Evolutionary conservation across 768 basidiomycete species (phyloP), one percentile per base, ranked within the genome.

Genomic region (Collybia sp.): DNA sequence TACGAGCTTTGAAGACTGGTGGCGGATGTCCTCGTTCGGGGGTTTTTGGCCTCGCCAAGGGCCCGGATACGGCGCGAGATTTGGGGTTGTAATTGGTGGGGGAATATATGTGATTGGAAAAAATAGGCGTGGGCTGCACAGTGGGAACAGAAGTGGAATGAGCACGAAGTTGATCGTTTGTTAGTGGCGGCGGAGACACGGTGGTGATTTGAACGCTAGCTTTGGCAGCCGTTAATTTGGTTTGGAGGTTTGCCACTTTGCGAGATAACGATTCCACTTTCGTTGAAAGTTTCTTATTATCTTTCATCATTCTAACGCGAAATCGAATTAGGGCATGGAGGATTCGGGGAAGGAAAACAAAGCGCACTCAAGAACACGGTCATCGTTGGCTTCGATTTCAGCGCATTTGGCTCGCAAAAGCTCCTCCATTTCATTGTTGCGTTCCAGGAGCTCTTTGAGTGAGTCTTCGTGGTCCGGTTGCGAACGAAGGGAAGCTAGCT

Each of bases 311-410:
- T 53, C 88, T 91, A 54, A 43, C 30, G 30, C 32, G 25, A 38
- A n/a, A 51, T 12, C 46, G 50, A 43, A 52, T 18, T 40, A 44
- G 40, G 46, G 32, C n/a, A n/a, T n/a, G n/a, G 12, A 9, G 45
- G 36, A 38, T 35, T 40, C 30, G 17, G n/a, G 13, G 3, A 34
- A 31, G 36, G 43, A 19, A 53, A 41, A 42, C 41, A 34, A 42
- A 46, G 71, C 84, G 53, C 64, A 91, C 88, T 84, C 85, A 49
- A 91, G 77, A 43, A 82, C 79, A 31, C 79, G 79, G 57, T 92
- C 89, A 54, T 92, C 88, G 46, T 91, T 87, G 54, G 85, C 86
- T 58, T 91, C 88, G 46, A 91, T 88, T 65, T 91, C 88, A 12
- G 71, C 62, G 49, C 83, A 86, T 62, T 89, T 91, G 36, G 64